Evolutionary conservation across 2,329 filamentous ascomycete genomes (phyloP).

Genomic region (Penicillium sp.): DNA sequence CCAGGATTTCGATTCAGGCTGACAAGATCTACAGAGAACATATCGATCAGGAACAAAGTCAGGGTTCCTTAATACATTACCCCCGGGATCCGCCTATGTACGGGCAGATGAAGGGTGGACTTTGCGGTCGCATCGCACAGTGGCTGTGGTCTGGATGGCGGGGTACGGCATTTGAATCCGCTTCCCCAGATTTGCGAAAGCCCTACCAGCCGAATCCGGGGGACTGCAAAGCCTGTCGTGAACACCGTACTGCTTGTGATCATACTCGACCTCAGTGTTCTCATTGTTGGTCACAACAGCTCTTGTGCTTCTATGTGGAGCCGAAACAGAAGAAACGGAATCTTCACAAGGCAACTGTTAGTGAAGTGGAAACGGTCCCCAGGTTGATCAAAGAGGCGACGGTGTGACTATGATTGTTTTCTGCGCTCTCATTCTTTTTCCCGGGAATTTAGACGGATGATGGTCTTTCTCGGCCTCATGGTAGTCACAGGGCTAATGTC

Average conservation of each 20-base stretch:
- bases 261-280: slow-evolving; percentile 28
- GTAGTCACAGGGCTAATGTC: background rate
- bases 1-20: background rate
- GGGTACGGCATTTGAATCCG: slow-evolving; percentile 7
- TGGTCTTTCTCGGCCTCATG: background rate
- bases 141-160: slow-evolving; percentile 24
- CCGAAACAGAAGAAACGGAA: slow-evolving; percentile 17
- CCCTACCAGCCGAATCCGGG: slow-evolving; percentile 5
- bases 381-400: background rate
- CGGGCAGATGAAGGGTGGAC: background rate
- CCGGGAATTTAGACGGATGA: no score
- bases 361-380: background rate
- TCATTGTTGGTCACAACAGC: slow-evolving; percentile 31
- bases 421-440: no score
- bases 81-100: background rate
- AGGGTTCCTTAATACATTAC: background rate
- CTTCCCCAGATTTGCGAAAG: slow-evolving; percentile 7
- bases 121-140: slow-evolving; percentile 15
- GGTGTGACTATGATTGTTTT: background rate
- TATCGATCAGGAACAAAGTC: background rate
- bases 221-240: slow-evolving; percentile 29
- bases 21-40: background rate
- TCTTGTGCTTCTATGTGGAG: slow-evolving; percentile 34
- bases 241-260: slow-evolving; percentile 27
- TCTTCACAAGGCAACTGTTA: slow-evolving; percentile 11